phyloP scores from a whole-genome alignment of 2,329 filamentous ascomycete species.

The Orbilia quercus region DNA sequence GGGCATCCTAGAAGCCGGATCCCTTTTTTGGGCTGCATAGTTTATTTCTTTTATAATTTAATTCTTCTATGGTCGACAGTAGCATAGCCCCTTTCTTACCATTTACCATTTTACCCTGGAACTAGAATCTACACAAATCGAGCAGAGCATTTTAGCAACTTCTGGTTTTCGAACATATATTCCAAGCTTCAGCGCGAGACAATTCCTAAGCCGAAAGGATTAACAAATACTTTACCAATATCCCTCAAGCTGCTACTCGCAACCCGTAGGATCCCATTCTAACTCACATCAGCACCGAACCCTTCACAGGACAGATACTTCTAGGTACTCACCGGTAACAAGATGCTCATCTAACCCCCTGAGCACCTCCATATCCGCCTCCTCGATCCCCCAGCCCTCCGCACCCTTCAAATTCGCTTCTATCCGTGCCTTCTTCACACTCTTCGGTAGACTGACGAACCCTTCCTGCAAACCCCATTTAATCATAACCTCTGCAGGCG shows the following conservation, averaged over 20 bases:
- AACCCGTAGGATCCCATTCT: conserved; percentile 67
- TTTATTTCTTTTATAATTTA: conserved; percentile 24
- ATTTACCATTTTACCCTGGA: background rate
- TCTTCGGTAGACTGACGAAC: conserved; percentile 80
- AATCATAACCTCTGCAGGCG: conserved; percentile 78
- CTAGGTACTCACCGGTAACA: conserved; percentile 73
- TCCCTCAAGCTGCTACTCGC: too few relatives aligned
- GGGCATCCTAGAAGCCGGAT: conserved; percentile 34
- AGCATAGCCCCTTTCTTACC: conserved; percentile 6
- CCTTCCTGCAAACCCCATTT: conserved; percentile 82
- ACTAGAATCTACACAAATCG: background rate
- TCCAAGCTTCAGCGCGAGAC: too few relatives aligned
- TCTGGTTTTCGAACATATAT: too few relatives aligned
- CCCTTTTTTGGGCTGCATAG: conserved; percentile 11
- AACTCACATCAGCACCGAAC: conserved; percentile 12
- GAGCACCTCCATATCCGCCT: conserved; percentile 73
- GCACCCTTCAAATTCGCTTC: conserved; percentile 72
- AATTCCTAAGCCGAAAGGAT: too few relatives aligned
- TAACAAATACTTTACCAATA: too few relatives aligned
- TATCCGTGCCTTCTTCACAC: conserved; percentile 72
- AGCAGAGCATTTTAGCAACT: too few relatives aligned
- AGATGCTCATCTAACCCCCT: conserved; percentile 77
- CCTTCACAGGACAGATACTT: conserved; percentile 27
- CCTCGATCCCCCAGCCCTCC: conserved; percentile 71
- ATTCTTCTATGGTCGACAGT: background rate